phyloP scores from a whole-genome alignment of 129 eudicot genomes.

The Apium graveolens region DNA sequence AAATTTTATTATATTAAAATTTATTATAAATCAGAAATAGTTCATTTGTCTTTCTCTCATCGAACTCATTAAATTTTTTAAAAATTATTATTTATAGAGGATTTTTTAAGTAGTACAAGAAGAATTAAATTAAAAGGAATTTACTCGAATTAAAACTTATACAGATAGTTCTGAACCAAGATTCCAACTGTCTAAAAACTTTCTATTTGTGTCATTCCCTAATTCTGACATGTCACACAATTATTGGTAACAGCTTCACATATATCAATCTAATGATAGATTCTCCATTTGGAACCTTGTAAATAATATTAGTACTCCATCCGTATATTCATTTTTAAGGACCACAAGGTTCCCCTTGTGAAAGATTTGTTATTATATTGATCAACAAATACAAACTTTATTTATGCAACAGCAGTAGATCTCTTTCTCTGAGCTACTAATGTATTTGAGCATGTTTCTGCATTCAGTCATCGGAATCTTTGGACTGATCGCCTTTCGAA shows the following conservation, averaged over 20 bases:
- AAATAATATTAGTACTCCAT: not conserved
- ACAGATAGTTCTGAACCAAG: not conserved
- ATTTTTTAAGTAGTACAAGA: no score
- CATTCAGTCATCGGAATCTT: not conserved
- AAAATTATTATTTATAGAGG: no score
- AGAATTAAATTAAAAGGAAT: not conserved
- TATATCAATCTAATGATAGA: not conserved
- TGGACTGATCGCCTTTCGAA: conserved; percentile 15
- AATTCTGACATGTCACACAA: not conserved
- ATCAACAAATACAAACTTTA: not conserved
- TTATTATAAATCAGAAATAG: no score
- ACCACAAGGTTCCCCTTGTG: not conserved
- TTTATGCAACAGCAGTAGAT: conserved; percentile 1
- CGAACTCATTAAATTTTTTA: no score
- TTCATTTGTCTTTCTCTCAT: no score
- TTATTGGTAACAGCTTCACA: not conserved
- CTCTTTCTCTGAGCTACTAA: not conserved
- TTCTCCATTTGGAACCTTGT: not conserved
- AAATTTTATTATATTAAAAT: no score
- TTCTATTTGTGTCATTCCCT: not conserved
- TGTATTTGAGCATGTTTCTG: not conserved
- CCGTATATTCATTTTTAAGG: conserved; percentile 3
- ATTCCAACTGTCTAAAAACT: conserved; percentile 1
- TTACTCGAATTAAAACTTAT: not conserved
- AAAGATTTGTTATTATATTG: not conserved